Conservation (phyloP, 345 rosid species). For the Ceriops tagal region DNA sequence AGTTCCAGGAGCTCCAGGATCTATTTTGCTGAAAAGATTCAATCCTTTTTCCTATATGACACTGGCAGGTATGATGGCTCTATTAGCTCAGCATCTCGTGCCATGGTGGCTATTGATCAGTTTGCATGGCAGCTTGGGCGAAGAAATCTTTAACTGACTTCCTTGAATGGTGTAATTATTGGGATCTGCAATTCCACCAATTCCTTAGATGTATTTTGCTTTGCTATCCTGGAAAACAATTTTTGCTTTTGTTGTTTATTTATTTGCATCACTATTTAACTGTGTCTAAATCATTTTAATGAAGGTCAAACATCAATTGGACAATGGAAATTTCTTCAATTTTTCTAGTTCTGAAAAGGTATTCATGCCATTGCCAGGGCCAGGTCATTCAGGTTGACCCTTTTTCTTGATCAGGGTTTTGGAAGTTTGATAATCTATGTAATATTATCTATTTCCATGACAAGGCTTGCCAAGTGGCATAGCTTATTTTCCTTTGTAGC, state of each 20-base stretch:
- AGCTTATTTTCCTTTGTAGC: no score
- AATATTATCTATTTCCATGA: no score
- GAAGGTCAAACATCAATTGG: background rate
- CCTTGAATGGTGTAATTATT: background rate
- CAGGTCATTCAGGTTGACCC: no score
- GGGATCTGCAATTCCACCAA: background rate
- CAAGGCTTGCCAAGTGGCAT: no score
- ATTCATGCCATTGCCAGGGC: no score
- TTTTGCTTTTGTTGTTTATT: background rate
- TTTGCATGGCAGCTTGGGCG: slow-evolving; percentile 42
- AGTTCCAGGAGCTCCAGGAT: background rate
- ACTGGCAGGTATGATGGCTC: slow-evolving; percentile 71
- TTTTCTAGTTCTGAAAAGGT: background rate
- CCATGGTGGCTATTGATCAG: slow-evolving; percentile 69
- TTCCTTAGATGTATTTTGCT: background rate
- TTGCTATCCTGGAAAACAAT: background rate
- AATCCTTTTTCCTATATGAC: background rate
- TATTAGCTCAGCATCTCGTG: slow-evolving; percentile 62
- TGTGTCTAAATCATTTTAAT: background rate
- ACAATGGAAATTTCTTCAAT: slow-evolving; percentile 35
- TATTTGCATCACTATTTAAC: background rate
- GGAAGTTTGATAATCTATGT: no score
- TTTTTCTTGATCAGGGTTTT: no score
- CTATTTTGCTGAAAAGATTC: background rate
- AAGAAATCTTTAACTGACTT: slow-evolving; percentile 20